A percentile compares a stretch with the other conserved stretches of the same genome.
These are phyloP conservation scores for Naematelia aurantialba DNA, from an alignment of 768 basidiomycete species.

Conservation along the genomic window DNA sequence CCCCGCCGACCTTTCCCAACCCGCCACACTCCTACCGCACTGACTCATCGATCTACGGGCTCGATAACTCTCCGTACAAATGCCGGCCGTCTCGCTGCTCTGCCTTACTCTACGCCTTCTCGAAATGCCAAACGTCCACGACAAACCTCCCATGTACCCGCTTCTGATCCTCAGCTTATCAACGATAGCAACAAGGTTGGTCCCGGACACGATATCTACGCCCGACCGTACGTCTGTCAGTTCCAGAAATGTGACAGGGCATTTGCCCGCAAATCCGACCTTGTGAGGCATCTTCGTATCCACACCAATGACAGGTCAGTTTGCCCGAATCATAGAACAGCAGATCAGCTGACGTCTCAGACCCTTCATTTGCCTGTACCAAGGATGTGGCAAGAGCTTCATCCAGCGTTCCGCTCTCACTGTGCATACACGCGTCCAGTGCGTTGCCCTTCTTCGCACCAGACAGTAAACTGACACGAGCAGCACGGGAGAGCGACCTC, in stretches of 20 bases:
- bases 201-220: slow-evolving; percentile 24
- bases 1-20: background rate
- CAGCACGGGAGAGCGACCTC: slow-evolving; percentile 52
- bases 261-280: slow-evolving; percentile 52
- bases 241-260: slow-evolving; percentile 46
- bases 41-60: background rate
- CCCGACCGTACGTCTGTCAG: slow-evolving; percentile 42
- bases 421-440: slow-evolving; percentile 50
- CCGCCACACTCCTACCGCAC: background rate
- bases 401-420: slow-evolving; percentile 48
- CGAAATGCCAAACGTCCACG: background rate
- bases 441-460: slow-evolving; percentile 16
- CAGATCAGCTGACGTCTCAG: slow-evolving; percentile 17
- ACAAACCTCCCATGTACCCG: background rate
- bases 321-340: background rate
- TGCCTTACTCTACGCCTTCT: too few relatives aligned
- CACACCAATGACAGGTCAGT: slow-evolving; percentile 54
- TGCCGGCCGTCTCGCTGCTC: background rate
- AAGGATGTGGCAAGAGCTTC: slow-evolving; percentile 42
- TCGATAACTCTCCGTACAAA: background rate
- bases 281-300: slow-evolving; percentile 52
- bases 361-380: slow-evolving; percentile 37
- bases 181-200: slow-evolving; percentile 38
- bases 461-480: background rate
- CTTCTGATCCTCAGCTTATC: slow-evolving; percentile 29